Base-by-base conservation (phyloP, 179 eudicot species). In the Beta macrorhiza region DNA sequence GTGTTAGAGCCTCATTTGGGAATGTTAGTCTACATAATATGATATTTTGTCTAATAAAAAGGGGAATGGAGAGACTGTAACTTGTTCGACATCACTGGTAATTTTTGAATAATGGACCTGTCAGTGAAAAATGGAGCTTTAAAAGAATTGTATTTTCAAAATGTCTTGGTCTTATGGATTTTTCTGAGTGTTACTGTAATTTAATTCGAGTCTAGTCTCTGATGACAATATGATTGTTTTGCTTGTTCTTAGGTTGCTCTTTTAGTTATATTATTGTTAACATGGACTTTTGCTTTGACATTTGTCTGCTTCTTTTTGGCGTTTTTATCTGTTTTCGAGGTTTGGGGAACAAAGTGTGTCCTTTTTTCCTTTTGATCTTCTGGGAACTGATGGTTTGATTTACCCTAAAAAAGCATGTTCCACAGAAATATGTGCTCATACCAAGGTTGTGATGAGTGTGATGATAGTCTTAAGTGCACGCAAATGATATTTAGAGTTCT, bases 1-100 rank as follows among this genome's bases (percentile, higher is more conserved):
- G 52, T 22, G 5, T 71, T 53, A 15, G 20, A 67, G 72, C 81
- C 69, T 78, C 29, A 79, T 79, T 19, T 44, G 59, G 63, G 29
- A 68, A 25, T 51, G 64, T 78, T 10, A 53, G 61, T 75, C 61
- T 71, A 19, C 32, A 42, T 74, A 4, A 53, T 55, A 29, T 63
- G 19, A 51, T 17, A 65, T 22, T 75, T 59, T 51, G 5, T 67
- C 68, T 56, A 63, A 74, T 72, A 22, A 49, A 71, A 65, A 45
- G 25, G 42, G 19, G 64, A 67, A 45, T 69, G 20, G 61, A 14
- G 5, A 32, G 75, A 70, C 5, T 20, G 37, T 57, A 25, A 58
- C 15, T 63, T 65, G 29, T 29, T 65, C 12, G 42, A 49, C 8
- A 25, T 79, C 44, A 72, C 37, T 79, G 13, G 14, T 72, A 59